Conservation (phyloP, 1,284 basidiomycete genomes). For the Irpex sp. region DNA sequence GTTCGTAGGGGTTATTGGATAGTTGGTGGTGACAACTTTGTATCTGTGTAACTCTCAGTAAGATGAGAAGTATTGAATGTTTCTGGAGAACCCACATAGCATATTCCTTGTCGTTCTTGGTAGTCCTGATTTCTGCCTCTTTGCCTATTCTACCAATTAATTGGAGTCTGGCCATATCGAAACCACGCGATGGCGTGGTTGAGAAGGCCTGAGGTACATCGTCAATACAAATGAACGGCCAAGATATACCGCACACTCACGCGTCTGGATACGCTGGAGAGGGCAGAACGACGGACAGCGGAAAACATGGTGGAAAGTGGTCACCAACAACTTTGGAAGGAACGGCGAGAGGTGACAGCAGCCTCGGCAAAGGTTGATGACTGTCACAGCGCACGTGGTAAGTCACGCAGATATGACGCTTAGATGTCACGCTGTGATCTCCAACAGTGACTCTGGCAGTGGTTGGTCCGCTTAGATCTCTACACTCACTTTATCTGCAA, state of each 20-base stretch:
- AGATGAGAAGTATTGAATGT: background rate
- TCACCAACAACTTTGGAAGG: background rate
- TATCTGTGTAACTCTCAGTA: slow-evolving; percentile 42
- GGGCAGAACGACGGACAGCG: slow-evolving; percentile 37
- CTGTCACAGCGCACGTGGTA: background rate
- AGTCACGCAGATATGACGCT: background rate
- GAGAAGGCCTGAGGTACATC: slow-evolving; percentile 59
- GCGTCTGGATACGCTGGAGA: slow-evolving; percentile 40
- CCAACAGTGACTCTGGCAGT: background rate
- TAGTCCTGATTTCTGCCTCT: slow-evolving; percentile 65
- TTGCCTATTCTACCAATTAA: slow-evolving; percentile 72
- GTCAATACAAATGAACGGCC: background rate
- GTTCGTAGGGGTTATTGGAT: slow-evolving; percentile 51
- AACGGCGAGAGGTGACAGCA: background rate
- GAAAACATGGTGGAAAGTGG: slow-evolving; percentile 40
- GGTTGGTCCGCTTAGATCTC: background rate
- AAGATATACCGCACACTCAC: slow-evolving; percentile 33
- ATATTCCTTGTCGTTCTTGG: slow-evolving; percentile 75
- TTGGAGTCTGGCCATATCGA: slow-evolving; percentile 70
- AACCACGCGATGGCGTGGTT: slow-evolving; percentile 46
- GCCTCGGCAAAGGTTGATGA: background rate
- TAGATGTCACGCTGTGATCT: background rate
- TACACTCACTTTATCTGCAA: background rate
- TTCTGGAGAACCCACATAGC: slow-evolving; percentile 48
- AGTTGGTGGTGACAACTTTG: slow-evolving; percentile 63